Conservation (phyloP, 495 filamentous ascomycete species). For the Niebla homalea region DNA sequence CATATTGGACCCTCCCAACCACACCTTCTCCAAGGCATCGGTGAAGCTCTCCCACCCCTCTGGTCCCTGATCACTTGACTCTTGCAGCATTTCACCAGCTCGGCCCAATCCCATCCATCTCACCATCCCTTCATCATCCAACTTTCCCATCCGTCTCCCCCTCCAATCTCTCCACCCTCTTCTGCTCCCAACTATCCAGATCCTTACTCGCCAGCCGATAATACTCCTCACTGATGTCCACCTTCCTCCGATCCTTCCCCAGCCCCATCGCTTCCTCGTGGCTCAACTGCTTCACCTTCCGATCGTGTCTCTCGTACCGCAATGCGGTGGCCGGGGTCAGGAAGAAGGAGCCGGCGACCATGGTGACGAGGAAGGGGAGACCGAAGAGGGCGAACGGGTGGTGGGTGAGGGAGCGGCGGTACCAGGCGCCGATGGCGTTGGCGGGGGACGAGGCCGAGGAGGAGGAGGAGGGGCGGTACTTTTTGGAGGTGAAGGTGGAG, state of each 20-base stretch:
- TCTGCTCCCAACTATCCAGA: conserved; percentile 92
- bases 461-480: neutral
- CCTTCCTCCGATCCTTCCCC: conserved; percentile 50
- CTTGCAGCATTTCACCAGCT: no score
- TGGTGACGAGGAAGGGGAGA: conserved; percentile 81
- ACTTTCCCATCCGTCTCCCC: conserved; percentile 83
- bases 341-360: conserved; percentile 90
- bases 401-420: conserved; percentile 52
- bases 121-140: conserved; percentile 24
- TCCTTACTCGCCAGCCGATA: conserved; percentile 56
- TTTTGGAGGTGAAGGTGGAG: neutral
- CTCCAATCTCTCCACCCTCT: conserved; percentile 70
- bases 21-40: no score
- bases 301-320: conserved; percentile 83
- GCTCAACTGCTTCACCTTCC: conserved; percentile 66
- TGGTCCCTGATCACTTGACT: no score
- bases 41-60: no score
- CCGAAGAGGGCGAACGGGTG: conserved; percentile 92
- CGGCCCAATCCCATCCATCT: no score
- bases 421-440: conserved; percentile 57
- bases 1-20: no score
- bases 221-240: conserved; percentile 83
- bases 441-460: conserved; percentile 32
- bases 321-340: conserved; percentile 87
- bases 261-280: conserved; percentile 78